Conservation (phyloP, 495 filamentous ascomycete species). For the Articulospora tetracladia region DNA sequence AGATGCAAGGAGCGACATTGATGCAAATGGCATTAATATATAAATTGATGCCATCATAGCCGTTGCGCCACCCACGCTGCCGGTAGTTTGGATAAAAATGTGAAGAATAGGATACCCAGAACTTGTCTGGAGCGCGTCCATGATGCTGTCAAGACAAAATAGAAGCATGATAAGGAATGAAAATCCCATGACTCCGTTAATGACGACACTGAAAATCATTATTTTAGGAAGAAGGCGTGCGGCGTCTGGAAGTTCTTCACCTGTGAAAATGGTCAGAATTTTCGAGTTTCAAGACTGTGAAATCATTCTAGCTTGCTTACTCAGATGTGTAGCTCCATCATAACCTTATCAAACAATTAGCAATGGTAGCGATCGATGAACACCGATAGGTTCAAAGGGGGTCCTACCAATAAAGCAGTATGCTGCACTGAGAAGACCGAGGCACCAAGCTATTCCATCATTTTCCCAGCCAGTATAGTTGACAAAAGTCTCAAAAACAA, state of each 20-base stretch:
- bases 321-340: slow-evolving; percentile 22
- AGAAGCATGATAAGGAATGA: slow-evolving; percentile 41
- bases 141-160: slow-evolving; percentile 40
- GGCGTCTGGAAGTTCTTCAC: slow-evolving; percentile 48
- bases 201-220: slow-evolving; percentile 38
- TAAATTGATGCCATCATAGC: slow-evolving; percentile 37
- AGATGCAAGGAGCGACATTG: slow-evolving; percentile 44
- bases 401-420: slow-evolving; percentile 32
- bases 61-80: slow-evolving; percentile 34
- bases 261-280: too few relatives aligned
- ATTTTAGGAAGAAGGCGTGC: slow-evolving; percentile 39
- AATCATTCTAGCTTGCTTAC: too few relatives aligned
- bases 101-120: slow-evolving; percentile 47
- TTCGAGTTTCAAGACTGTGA: too few relatives aligned
- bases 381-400: neutral
- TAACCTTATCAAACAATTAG: slow-evolving; percentile 12
- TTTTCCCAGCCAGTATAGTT: slow-evolving; percentile 38
- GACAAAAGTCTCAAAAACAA: slow-evolving; percentile 42
- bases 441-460: slow-evolving; percentile 39
- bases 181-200: slow-evolving; percentile 32
- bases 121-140: slow-evolving; percentile 28
- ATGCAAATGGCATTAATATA: slow-evolving; percentile 36
- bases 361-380: neutral
- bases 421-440: slow-evolving; percentile 37
- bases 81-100: slow-evolving; percentile 41